A percentile compares a stretch with the other conserved stretches of the same genome.
Conservation (phyloP, 768 basidiomycete species). For the Hebeloma cylindrosporum region DNA sequence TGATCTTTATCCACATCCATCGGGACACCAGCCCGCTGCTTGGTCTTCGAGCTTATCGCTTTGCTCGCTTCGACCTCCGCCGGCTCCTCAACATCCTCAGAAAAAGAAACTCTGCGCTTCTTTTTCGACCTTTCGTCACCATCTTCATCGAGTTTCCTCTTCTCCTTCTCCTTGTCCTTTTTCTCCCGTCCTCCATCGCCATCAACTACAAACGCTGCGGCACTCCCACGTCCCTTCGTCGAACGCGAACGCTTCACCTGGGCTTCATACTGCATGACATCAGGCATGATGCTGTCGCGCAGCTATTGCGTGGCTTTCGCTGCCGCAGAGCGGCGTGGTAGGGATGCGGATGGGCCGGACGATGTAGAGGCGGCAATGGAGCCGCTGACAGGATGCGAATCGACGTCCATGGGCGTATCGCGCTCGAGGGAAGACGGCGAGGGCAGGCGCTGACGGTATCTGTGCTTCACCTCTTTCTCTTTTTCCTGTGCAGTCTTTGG, state of each 20-base stretch:
- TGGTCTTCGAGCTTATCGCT: conserved; percentile 21
- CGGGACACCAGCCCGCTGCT: conserved; percentile 15
- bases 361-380: conserved; percentile 12
- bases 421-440: no score
- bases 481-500: no score
- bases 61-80: conserved; percentile 6
- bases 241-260: conserved; percentile 48
- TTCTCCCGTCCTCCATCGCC: conserved; percentile 17
- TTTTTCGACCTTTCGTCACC: conserved; percentile 11
- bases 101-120: no score
- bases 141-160: conserved; percentile 11
- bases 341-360: conserved; percentile 5
- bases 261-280: conserved; percentile 66
- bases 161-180: conserved; percentile 15
- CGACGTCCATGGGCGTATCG: conserved; percentile 12
- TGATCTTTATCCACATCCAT: conserved; percentile 21
- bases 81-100: conserved; percentile 1
- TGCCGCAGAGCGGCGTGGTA: conserved; percentile 43
- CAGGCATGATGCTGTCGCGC: conserved; percentile 74
- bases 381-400: conserved; percentile 3
- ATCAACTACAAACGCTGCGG: conserved; percentile 17
- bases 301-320: conserved; percentile 50
- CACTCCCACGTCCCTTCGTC: conserved; percentile 17
- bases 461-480: background rate
- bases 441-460: background rate